phyloP scores from a whole-genome alignment of 805 yeast species.

The Huiozyma naganishii region DNA sequence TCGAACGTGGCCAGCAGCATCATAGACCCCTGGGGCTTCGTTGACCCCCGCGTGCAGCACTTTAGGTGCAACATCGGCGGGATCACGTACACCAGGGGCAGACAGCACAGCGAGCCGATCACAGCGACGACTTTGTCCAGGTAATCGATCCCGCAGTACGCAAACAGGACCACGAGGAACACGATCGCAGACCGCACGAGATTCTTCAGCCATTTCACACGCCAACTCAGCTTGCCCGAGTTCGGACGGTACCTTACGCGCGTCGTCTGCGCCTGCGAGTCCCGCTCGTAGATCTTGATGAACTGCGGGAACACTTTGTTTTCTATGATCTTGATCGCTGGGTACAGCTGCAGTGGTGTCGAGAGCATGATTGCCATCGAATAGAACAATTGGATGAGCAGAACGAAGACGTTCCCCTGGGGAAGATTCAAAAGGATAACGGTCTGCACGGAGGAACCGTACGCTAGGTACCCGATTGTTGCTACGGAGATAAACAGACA shows the following conservation, averaged over 20 bases:
- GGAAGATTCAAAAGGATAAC: slow-evolving; percentile 67
- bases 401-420: slow-evolving; percentile 50
- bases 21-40: slow-evolving; percentile 4
- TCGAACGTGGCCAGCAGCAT: slow-evolving; percentile 34
- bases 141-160: slow-evolving; percentile 57
- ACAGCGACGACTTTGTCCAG: slow-evolving; percentile 68
- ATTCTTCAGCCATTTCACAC: slow-evolving; percentile 60
- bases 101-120: slow-evolving; percentile 77
- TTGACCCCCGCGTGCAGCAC: slow-evolving; percentile 32
- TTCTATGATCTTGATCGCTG: slow-evolving; percentile 67
- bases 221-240: slow-evolving; percentile 46
- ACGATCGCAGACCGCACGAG: slow-evolving; percentile 46
- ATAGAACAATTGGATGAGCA: slow-evolving; percentile 57
- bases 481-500: slow-evolving; percentile 54
- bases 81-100: slow-evolving; percentile 76
- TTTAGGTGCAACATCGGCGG: slow-evolving; percentile 68
- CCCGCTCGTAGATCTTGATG: slow-evolving; percentile 14
- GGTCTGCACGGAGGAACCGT: slow-evolving; percentile 52
- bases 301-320: slow-evolving; percentile 42
- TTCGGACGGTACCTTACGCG: slow-evolving; percentile 7
- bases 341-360: slow-evolving; percentile 72
- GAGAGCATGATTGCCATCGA: slow-evolving; percentile 66
- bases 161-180: slow-evolving; percentile 41
- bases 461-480: slow-evolving; percentile 57
- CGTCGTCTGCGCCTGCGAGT: slow-evolving; percentile 6